phyloP scores from a whole-genome alignment of 2,329 filamentous ascomycete species.

The Botrytis medusae region DNA sequence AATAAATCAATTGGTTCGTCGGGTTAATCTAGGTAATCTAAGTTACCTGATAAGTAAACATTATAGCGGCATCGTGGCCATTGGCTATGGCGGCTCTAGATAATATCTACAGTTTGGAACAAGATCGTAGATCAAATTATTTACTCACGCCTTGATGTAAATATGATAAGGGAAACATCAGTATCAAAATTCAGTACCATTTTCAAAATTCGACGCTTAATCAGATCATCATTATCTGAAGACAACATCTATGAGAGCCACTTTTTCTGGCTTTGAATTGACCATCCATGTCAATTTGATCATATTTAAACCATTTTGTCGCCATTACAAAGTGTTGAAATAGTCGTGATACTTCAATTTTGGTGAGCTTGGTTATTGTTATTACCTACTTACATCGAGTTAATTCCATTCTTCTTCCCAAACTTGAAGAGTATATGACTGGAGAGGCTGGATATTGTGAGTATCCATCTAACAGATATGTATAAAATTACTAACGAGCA shows the following conservation, averaged over 20 bases:
- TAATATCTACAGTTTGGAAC: neutral
- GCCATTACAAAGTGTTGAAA: no score
- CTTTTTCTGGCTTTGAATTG: neutral
- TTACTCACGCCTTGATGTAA: neutral
- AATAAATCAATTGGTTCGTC: neutral
- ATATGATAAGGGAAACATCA: neutral
- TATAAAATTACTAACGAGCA: neutral
- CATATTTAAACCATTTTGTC: no score
- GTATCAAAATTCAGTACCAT: neutral
- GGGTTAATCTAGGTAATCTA: neutral
- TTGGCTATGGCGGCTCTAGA: neutral
- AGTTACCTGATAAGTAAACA: accelerated
- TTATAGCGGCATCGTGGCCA: neutral
- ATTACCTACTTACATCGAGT: no score
- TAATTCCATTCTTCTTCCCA: no score
- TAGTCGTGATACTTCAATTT: no score
- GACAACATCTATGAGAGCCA: neutral
- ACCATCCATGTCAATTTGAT: no score
- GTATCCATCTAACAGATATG: neutral
- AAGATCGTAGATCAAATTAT: neutral
- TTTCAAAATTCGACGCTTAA: neutral
- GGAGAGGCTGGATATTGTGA: neutral
- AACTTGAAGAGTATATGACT: neutral
- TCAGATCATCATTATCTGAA: neutral
- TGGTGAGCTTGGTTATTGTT: no score